A percentile compares a stretch with the other conserved stretches of the same genome.
Conservation (phyloP, 352 stramenopile genomes). For the Aphanomyces cochlioides region DNA sequence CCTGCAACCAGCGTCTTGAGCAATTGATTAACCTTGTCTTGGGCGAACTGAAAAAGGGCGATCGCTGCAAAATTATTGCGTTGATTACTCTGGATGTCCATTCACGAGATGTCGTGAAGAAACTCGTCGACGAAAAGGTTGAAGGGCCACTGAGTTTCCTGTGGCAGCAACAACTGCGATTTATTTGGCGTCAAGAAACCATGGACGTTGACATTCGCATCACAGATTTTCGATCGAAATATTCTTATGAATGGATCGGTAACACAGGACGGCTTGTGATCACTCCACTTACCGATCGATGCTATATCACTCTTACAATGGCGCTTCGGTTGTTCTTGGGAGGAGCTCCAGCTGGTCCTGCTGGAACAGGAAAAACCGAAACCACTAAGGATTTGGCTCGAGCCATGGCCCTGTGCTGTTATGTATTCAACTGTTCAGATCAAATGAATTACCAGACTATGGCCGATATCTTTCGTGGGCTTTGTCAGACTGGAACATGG, state of each 20-base stretch:
- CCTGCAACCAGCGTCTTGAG: slow-evolving; percentile 83
- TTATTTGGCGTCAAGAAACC: slow-evolving; percentile 90
- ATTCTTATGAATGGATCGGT: slow-evolving; percentile 87
- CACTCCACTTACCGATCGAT: slow-evolving; percentile 94
- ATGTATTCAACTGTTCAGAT: slow-evolving; percentile 88
- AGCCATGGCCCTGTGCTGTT: slow-evolving; percentile 82
- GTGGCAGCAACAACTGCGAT: slow-evolving; percentile 85
- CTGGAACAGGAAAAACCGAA: slow-evolving; percentile 89
- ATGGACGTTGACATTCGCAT: slow-evolving; percentile 96
- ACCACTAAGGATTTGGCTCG: slow-evolving; percentile 83
- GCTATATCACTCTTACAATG: slow-evolving; percentile 97
- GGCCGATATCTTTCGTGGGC: slow-evolving; percentile 81
- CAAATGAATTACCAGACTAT: slow-evolving; percentile 90
- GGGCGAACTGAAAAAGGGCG: slow-evolving; percentile 79
- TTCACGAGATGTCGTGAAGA: slow-evolving; percentile 91
- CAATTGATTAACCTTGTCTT: slow-evolving; percentile 91
- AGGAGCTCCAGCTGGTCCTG: slow-evolving; percentile 89
- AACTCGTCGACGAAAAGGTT: slow-evolving; percentile 84
- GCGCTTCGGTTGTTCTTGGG: slow-evolving; percentile 94
- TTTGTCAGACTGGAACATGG: slow-evolving; percentile 84
- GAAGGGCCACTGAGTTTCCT: slow-evolving; percentile 82
- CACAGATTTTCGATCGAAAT: slow-evolving; percentile 94
- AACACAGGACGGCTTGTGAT: slow-evolving; percentile 92
- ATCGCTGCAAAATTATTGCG: slow-evolving; percentile 93
- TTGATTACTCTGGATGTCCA: slow-evolving; percentile 96